Base-by-base conservation (phyloP, 2,329 filamentous ascomycete genomes). In the Leptographium galeiforme region DNA sequence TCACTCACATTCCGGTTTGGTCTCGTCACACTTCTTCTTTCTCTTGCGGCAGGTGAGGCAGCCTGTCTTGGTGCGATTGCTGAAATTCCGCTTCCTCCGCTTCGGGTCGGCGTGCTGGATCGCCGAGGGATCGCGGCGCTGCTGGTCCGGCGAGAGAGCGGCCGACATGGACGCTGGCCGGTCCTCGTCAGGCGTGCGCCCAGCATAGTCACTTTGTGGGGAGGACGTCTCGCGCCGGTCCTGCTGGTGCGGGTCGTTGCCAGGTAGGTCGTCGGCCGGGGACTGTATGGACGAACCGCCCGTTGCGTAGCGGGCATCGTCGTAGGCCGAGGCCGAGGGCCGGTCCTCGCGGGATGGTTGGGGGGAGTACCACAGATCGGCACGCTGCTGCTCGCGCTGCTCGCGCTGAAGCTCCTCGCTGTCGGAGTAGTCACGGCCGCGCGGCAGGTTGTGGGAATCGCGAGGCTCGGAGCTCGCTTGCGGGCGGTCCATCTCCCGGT, bases 21-120 rank as follows among this genome's bases (percentile, higher is more conserved):
- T 79, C 72, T 97, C 93, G 65, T 97, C 91, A 64, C 93, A 97
- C 70, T 97, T 97, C 81, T 97, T 97, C 77, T 97, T 97, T 55
- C 91, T 79, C 64, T 81, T 81, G 56, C 91, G 79, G 66, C 91
- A 97, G 7, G 91, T 97, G 69, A 95, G 81, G 67, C 91, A 97
- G 36, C 90, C 89, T 11, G 90, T 96, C 71, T 97, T 97, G 19
- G 91, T 96, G 55, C 91, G 79, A 67, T 96, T 95, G 70, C 89
- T 95, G 63, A 96, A 97, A 63, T 88, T 87, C 41, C 84, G 76
- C 68, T 87, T 87, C 49, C 84, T 71, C 66, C 85, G 85, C 67
- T 85, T 85, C 5, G 77, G 73, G 59, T 84, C 80, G 6, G 76
- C 76, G 61, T 81, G 77, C 39, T 79, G 67, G 8, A 49, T n/a